Base-by-base conservation (phyloP, 352 stramenopile species). In the Pythium insidiosum region DNA sequence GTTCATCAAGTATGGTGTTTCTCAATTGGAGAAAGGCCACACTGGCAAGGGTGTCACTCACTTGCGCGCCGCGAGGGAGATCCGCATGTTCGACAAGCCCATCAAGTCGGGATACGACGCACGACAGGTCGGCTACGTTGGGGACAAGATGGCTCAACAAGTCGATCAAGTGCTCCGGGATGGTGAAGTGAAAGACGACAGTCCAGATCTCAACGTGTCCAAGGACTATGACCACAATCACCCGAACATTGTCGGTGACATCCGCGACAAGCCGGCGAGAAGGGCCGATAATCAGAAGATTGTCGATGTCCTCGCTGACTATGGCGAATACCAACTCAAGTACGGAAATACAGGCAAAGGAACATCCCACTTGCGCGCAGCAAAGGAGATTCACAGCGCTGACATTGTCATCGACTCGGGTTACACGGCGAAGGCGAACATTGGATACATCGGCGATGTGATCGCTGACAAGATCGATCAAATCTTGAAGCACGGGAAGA, bases 391-490 rank as follows among this genome's bases (percentile, higher is more conserved):
- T 53, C 74, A 82, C 50, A 63, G 79, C 19, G 35, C 58, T 1
- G 57, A 71, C 12, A 44, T 63, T 20, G 54, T 72, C 12, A 76
- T 90, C 37, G 69, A 62, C 23, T 82, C 70, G 26, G 70, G 65
- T 0, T 61, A 50, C 15, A 63, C 65, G 15, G 74, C 77, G n/a
- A 57, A 58, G 4, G 57, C 56, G 6, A 36, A 47, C n/a, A 59
- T 84, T 11, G 61, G 61, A 28, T 62, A 82, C 24, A 73, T 90
- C 31, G 77, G 77, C 26, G 58, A 75, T n/a, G 70, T 85, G 21
- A 73, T 90, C 19, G 63, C 71, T 2, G 66, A 84, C 28, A 90
- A 90, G 56, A 86, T 90, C 28, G 70, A 90, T 18, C 74, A 90
- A 51, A 84, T 90, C 22, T 43, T 88, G 12, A 26, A 66, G 41